Conservation (phyloP, 1,284 basidiomycete species). For the Pholiota adiposa region DNA sequence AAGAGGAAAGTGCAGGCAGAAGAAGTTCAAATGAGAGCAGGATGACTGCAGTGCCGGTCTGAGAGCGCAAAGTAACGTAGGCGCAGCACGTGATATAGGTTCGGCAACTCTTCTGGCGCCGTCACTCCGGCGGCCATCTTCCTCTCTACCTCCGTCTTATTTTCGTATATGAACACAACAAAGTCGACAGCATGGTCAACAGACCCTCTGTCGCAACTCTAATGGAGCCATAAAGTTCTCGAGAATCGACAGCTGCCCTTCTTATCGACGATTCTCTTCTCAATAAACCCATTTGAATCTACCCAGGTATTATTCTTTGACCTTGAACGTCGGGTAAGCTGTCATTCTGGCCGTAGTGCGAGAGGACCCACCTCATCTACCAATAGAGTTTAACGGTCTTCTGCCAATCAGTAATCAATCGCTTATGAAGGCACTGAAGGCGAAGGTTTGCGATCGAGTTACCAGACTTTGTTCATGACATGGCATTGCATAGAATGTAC, state of each 20-base stretch:
- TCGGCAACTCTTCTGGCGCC: conserved; percentile 1
- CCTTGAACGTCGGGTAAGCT: background rate
- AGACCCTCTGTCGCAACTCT: background rate
- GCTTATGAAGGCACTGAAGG: background rate
- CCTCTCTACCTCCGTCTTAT: conserved; percentile 11
- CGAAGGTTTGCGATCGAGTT: background rate
- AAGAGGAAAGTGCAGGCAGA: background rate
- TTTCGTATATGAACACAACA: background rate
- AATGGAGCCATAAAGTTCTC: background rate
- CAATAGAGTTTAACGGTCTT: background rate
- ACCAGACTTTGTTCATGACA: background rate
- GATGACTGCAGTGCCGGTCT: background rate
- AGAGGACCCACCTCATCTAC: background rate
- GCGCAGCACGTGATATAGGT: conserved; percentile 5
- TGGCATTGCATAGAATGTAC: background rate
- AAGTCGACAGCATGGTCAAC: background rate
- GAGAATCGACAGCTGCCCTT: background rate
- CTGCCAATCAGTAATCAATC: background rate
- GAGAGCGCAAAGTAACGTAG: conserved; percentile 2
- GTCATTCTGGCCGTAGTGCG: background rate
- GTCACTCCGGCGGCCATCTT: background rate
- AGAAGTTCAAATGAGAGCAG: background rate
- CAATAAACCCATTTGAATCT: background rate
- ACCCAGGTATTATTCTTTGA: background rate
- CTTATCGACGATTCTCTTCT: background rate